Conservation (phyloP, 2,329 filamentous ascomycete genomes). For the Chaetomium strumarium region DNA sequence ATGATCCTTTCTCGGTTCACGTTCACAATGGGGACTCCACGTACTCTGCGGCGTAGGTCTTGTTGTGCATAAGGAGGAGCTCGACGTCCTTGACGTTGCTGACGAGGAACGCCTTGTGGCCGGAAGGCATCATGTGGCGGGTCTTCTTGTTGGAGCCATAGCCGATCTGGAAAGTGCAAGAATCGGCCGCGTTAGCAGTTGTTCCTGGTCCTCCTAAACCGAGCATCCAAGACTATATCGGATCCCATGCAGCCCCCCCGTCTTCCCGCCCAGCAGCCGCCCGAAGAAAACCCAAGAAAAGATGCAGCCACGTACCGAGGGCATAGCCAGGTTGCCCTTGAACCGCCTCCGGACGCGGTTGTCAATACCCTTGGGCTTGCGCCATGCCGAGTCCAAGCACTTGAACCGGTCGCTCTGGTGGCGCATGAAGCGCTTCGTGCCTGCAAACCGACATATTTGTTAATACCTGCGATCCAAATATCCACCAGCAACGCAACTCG, state of each 20-base stretch:
- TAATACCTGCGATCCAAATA: constrained; percentile 30
- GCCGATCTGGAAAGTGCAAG: constrained; percentile 63
- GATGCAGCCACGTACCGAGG: constrained; percentile 68
- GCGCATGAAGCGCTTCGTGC: constrained; percentile 90
- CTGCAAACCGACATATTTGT: constrained; percentile 45
- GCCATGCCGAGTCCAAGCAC: constrained; percentile 85
- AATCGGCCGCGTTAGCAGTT: constrained; percentile 7
- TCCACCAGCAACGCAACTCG: not conserved
- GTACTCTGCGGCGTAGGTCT: constrained; percentile 97
- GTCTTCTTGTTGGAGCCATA: constrained; percentile 99
- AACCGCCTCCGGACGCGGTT: constrained; percentile 96
- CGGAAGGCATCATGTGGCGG: constrained; percentile 95
- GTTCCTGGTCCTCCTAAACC: not conserved
- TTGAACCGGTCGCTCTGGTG: constrained; percentile 98
- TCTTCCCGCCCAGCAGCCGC: not conserved
- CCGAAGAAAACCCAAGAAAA: not conserved
- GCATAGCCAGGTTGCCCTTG: constrained; percentile 93
- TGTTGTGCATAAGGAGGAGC: constrained; percentile 99
- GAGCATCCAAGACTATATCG: not conserved
- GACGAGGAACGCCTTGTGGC: constrained; percentile 99
- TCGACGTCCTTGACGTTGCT: constrained; percentile 95
- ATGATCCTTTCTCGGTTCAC: not conserved
- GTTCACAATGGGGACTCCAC: constrained; percentile 37
- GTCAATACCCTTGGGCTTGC: constrained; percentile 99
- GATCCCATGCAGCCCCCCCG: not conserved